A percentile compares a stretch with the other conserved stretches of the same genome.
Evolutionary conservation across 495 filamentous ascomycete genomes (phyloP).

Genomic region (Aspergillus indologenus): DNA sequence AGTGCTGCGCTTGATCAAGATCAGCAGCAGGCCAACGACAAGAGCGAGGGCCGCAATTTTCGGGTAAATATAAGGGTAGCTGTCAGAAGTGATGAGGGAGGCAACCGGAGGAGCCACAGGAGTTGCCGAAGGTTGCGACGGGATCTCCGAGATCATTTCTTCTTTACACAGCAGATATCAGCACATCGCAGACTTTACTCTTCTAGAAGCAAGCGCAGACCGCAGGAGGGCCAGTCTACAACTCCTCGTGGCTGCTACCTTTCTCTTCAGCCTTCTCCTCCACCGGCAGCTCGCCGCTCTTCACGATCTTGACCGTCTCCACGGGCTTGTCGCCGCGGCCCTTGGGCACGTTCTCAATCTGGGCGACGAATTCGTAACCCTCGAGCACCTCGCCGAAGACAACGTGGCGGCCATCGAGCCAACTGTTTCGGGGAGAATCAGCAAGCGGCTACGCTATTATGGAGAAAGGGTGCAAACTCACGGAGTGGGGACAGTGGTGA

Average conservation of each 20-base stretch:
- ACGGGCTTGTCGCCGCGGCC: conserved; percentile 68
- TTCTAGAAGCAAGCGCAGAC: conserved; percentile 25
- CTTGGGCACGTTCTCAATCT: conserved; percentile 80
- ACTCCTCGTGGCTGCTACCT: conserved; percentile 93
- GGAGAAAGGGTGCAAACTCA: conserved; percentile 40
- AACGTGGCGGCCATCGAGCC: conserved; percentile 86
- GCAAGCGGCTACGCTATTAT: conserved; percentile 25
- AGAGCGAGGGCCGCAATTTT: conserved; percentile 14
- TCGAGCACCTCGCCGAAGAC: conserved; percentile 91
- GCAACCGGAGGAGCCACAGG: conserved; percentile 7
- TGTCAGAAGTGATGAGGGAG: conserved; percentile 9
- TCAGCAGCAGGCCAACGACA: conserved; percentile 16
- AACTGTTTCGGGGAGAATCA: conserved; percentile 45
- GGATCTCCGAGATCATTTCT: conserved; percentile 19
- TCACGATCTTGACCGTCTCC: conserved; percentile 78
- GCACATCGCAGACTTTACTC: conserved; percentile 22
- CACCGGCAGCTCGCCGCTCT: conserved; percentile 88
- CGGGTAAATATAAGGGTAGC: conserved; percentile 13
- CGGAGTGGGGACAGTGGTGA: conserved; percentile 80
- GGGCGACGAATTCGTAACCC: conserved; percentile 85
- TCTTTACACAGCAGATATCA: conserved; percentile 29
- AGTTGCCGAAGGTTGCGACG: conserved; percentile 18
- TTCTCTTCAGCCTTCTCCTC: conserved; percentile 58
- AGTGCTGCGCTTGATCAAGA: conserved; percentile 11
- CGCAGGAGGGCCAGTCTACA: conserved; percentile 56